Base-by-base conservation (phyloP, 78 protist species). In the Guillardia theta region DNA sequence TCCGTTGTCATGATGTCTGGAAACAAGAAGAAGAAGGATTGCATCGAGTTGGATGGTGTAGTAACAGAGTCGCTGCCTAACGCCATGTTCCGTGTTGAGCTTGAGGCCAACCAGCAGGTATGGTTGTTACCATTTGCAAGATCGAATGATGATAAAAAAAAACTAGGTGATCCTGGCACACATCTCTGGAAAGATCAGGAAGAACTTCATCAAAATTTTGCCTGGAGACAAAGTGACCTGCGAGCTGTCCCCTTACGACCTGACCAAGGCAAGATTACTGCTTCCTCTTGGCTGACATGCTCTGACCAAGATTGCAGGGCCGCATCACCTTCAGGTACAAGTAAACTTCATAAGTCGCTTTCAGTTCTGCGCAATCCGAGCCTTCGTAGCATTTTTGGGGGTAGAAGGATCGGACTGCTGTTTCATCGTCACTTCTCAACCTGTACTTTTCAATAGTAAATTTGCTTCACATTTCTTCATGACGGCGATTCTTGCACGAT, bases 161-260 rank as follows among this genome's bases (percentile, higher is more conserved):
- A 6, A 0, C 18, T 48, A 90, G 93, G 64, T 47, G 37, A 48
- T 93, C 22, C 90, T 93, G 33, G 94, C 94, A 0, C 94, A 93
- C 77, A 47, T 93, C n/a, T 93, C 94, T 0, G 94, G 94, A 36
- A 93, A 48, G 76, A 93, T 93, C 48, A 78, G 94, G 9, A 93
- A 93, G 70, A 93, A 93, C 45, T 93, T 22, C 77, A 93, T 93
- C 76, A 93, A 93, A n/a, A 76, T 93, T 15, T 44, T 93, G 37
- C 90, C 87, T 8, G 94, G 94, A 8, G 94, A 93, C 64, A 8
- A 76, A 0, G 94, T 93, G 21, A 93, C 88, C 22, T 46, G 62
- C 43, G 94, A 93, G 41, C 46, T 93, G 36, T 70, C 88, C 15
- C 94, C 94, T 18, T 93, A 93, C 37, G 94, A 93, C 24, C 83